Base-by-base conservation (phyloP, 2,329 filamentous ascomycete species). In the Parafenestella ontariensis region DNA sequence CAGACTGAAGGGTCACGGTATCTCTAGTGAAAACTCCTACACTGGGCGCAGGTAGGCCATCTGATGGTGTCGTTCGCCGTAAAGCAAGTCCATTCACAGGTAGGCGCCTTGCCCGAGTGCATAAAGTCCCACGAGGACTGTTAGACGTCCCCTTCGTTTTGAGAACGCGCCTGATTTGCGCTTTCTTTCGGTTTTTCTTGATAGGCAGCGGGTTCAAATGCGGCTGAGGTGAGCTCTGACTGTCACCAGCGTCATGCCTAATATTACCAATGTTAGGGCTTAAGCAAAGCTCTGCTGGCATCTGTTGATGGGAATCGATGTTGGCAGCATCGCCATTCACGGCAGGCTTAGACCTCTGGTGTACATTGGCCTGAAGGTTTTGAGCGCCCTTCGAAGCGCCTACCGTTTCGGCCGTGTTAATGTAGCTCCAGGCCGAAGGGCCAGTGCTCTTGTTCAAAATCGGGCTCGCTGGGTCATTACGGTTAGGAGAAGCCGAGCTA, bases 21-120 rank as follows among this genome's bases (percentile, higher is more conserved):
- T 40, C 15, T 15, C 21, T 20, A 34, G 13, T 37, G 10, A 18
- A 29, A 43, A 20, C 37, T 50, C 52, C 69, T 58, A 74, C 70
- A 63, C 54, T 49, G 46, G 62, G 66, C 24, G 53, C 50, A 29
- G 69, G 64, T 11, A 72, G 52, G 41, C 68, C 66, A 58, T 66
- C 59, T 33, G 56, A 59, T 46, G 68, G 66, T n/a, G 67, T 65
- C 3, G 65, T 67, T 46, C 69, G 31, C 31, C n/a, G 31, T 34
- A 34, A 17, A 34, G 31, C 31, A 13, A 34, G 31, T 34, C 15
- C 56, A 47, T 66, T 59, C 37, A 68, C 58, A 50, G 68, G 62
- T 28, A 69, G 47, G 17, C 55, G 54, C 44, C 59, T 64, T 59
- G 60, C 67, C 56, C 56, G 60, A 58, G 45, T 59, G 48, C 41